Percentiles rank a stretch among this genome's conserved stretches.
phyloP scores from a whole-genome alignment of 2,329 filamentous ascomycete genomes.

The Bipolaris gigantea region DNA sequence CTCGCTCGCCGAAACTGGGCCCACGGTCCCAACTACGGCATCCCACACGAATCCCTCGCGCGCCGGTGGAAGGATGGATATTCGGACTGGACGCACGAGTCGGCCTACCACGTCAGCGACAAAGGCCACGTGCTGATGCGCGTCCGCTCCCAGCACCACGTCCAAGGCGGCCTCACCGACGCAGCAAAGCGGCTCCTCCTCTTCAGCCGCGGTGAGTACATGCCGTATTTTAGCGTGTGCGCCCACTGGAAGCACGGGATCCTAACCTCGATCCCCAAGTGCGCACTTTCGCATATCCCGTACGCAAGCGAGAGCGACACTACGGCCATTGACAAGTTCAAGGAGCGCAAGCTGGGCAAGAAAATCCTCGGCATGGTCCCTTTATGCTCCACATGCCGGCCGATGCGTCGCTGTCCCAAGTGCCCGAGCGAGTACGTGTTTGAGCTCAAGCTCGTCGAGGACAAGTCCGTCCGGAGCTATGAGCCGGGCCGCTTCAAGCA shows the following conservation, averaged over 20 bases:
- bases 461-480: constrained; percentile 47
- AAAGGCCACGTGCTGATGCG: constrained; percentile 60
- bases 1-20: constrained; percentile 55
- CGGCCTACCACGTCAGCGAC: constrained; percentile 56
- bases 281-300: constrained; percentile 61
- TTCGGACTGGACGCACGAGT: constrained; percentile 58
- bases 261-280: constrained; percentile 63
- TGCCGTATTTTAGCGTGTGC: constrained; percentile 64
- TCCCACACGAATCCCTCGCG: constrained; percentile 44
- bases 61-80: constrained; percentile 58
- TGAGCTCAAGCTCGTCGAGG: constrained; percentile 62
- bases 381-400: constrained; percentile 59
- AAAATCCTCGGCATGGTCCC: constrained; percentile 52
- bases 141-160: constrained; percentile 58
- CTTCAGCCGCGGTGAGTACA: constrained; percentile 63
- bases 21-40: constrained; percentile 49
- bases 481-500: constrained; percentile 57
- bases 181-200: constrained; percentile 59
- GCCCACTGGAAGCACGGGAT: constrained; percentile 65
- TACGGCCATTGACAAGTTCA: constrained; percentile 49
- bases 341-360: constrained; percentile 18
- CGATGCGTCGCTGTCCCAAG: constrained; percentile 63
- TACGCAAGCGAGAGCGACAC: constrained; percentile 40
- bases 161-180: constrained; percentile 53
- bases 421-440: constrained; percentile 66